Evolutionary conservation across 768 basidiomycete genomes (phyloP).

Genomic region (Leccinum incarnatum): DNA sequence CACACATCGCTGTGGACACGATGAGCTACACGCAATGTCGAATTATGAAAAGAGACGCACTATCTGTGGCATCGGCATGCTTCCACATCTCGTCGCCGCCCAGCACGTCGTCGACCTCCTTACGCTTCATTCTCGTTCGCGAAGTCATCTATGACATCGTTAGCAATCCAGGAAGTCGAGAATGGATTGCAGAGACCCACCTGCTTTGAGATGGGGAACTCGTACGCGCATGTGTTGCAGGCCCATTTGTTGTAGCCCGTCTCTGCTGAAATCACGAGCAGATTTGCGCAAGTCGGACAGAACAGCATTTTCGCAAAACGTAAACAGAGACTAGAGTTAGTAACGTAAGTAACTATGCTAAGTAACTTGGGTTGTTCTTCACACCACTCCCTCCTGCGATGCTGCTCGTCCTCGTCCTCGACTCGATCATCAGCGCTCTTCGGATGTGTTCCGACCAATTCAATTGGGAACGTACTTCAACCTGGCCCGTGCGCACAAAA

Average conservation of each 20-base stretch:
- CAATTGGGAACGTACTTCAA: background rate
- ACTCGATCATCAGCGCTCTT: background rate
- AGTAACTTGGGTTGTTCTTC: too few species aligned
- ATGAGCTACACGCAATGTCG: background rate
- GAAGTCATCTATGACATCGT: conserved; percentile 75
- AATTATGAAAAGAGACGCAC: conserved; percentile 37
- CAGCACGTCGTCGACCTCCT: conserved; percentile 92
- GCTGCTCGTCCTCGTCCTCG: too few species aligned
- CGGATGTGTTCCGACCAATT: background rate
- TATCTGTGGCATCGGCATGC: conserved; percentile 84
- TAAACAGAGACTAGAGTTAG: background rate
- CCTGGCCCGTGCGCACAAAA: background rate
- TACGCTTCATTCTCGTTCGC: conserved; percentile 79
- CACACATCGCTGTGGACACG: conserved; percentile 45
- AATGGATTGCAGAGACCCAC: background rate
- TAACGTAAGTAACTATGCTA: too few species aligned
- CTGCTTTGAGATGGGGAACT: conserved; percentile 50
- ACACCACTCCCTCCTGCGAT: too few species aligned
- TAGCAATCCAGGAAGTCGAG: background rate
- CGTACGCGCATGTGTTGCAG: conserved; percentile 92
- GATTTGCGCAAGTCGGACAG: conserved; percentile 92
- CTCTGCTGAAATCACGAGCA: conserved; percentile 73
- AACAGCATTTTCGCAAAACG: conserved; percentile 64
- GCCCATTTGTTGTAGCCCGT: conserved; percentile 89
- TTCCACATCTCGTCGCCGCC: conserved; percentile 94